Evolutionary conservation across 495 filamentous ascomycete genomes (phyloP).

Genomic region (Lasiosphaeria miniovina): DNA sequence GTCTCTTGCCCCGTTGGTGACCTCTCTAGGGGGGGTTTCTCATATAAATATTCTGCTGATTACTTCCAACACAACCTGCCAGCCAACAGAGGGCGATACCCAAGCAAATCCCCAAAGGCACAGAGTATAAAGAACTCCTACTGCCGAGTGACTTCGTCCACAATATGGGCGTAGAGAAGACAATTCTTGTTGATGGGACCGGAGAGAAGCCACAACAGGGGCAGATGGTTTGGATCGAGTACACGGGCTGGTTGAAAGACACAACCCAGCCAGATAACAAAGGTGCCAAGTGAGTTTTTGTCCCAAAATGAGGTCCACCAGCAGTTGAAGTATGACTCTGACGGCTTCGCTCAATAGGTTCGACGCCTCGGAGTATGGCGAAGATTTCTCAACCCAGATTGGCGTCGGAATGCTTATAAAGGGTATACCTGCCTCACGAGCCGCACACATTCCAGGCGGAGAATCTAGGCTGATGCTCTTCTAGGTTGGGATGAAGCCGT

Average conservation of each 20-base stretch:
- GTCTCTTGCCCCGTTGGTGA: no score
- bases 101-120: no score
- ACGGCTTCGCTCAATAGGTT: slow-evolving; percentile 54
- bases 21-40: no score
- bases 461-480: slow-evolving; percentile 12
- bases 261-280: slow-evolving; percentile 46
- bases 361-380: slow-evolving; percentile 68
- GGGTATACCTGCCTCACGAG: slow-evolving; percentile 46
- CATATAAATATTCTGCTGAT: no score
- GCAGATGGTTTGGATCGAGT: slow-evolving; percentile 73
- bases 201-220: slow-evolving; percentile 56
- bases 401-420: slow-evolving; percentile 75
- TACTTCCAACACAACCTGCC: no score
- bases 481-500: slow-evolving; percentile 88
- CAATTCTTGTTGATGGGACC: slow-evolving; percentile 38
- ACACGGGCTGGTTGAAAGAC: slow-evolving; percentile 80
- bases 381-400: slow-evolving; percentile 64
- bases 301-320: not conserved
- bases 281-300: slow-evolving; percentile 42
- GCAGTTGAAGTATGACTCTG: not conserved
- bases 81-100: no score
- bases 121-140: no score
- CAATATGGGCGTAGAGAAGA: slow-evolving; percentile 52
- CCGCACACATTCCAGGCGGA: not conserved
- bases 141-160: not conserved